Conservation (phyloP, 73 alveolate genomes). For the Stentor roeselii region DNA sequence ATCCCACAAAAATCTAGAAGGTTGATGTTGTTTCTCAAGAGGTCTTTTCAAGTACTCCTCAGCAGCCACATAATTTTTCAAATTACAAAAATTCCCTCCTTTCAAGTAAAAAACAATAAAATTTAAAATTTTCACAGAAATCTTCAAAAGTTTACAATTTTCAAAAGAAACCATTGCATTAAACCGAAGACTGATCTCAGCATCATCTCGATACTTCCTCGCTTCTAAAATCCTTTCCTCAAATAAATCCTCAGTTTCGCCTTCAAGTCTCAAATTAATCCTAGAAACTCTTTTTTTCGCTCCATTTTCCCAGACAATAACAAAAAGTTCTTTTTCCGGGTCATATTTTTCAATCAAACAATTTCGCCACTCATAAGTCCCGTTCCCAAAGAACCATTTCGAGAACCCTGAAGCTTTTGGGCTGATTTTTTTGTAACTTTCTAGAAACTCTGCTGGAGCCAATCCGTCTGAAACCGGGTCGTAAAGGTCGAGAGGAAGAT, state of each 20-base stretch:
- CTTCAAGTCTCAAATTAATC: conserved; percentile 44
- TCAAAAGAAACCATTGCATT: conserved; percentile 42
- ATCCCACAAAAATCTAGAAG: background rate
- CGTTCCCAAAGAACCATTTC: conserved; percentile 60
- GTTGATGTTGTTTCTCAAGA: background rate
- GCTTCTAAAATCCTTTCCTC: conserved; percentile 53
- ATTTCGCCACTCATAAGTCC: conserved; percentile 42
- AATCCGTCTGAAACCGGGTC: conserved; percentile 16
- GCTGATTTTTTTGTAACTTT: background rate
- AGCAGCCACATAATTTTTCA: background rate
- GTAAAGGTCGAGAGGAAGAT: conserved; percentile 22
- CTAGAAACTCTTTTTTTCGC: conserved; percentile 43
- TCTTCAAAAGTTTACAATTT: conserved; percentile 16
- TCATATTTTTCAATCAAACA: conserved; percentile 45
- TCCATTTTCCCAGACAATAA: conserved; percentile 50
- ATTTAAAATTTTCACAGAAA: background rate
- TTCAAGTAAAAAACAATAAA: background rate
- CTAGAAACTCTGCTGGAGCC: background rate
- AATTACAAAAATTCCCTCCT: background rate
- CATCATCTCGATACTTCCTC: conserved; percentile 38
- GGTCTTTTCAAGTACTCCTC: background rate
- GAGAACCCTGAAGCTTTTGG: conserved; percentile 32
- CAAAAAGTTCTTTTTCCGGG: conserved; percentile 37
- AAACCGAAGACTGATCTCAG: conserved; percentile 47
- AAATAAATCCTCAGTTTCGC: conserved; percentile 44